Evolutionary conservation across 208 protist species (phyloP).

Genomic region (Crithidia sp.): DNA sequence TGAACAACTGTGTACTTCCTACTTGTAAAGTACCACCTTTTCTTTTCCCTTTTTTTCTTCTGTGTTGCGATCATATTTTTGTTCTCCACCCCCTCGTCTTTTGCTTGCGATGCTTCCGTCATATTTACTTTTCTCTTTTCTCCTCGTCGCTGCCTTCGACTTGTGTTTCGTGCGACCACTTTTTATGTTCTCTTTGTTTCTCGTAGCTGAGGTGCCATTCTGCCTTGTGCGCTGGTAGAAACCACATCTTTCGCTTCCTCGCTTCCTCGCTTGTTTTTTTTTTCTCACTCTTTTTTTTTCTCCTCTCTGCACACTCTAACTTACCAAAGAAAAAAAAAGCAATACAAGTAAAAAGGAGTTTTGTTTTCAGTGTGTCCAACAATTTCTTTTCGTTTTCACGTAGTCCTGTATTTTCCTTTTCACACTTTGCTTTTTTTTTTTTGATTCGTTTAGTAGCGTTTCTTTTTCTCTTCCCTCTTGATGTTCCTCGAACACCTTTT

Average conservation of each 20-base stretch:
- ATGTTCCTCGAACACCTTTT: neutral
- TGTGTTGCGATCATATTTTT: neutral
- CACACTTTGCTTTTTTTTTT: neutral
- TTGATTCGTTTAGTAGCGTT: neutral
- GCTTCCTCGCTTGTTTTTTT: neutral
- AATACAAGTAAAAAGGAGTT: too few relatives aligned
- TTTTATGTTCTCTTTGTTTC: neutral
- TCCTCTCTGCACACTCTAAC: too few relatives aligned
- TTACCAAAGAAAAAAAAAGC: too few relatives aligned
- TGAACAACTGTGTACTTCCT: neutral
- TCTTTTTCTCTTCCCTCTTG: neutral
- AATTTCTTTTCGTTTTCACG: too few relatives aligned
- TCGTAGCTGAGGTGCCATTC: too few relatives aligned
- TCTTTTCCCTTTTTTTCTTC: constrained; percentile 1
- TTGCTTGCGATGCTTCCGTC: neutral
- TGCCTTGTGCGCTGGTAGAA: too few relatives aligned
- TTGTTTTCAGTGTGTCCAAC: too few relatives aligned
- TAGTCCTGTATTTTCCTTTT: too few relatives aligned
- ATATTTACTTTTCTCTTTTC: neutral
- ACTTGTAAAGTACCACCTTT: neutral
- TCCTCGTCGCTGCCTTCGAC: neutral
- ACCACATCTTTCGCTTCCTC: too few relatives aligned
- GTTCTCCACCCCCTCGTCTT: neutral
- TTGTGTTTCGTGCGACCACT: neutral
- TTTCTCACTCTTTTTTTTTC: constrained; percentile 11